A percentile compares a stretch with the other conserved stretches of the same genome.
Evolutionary conservation across 75 land plant species (phyloP).

Genomic region (Pinus tabuliformis): DNA sequence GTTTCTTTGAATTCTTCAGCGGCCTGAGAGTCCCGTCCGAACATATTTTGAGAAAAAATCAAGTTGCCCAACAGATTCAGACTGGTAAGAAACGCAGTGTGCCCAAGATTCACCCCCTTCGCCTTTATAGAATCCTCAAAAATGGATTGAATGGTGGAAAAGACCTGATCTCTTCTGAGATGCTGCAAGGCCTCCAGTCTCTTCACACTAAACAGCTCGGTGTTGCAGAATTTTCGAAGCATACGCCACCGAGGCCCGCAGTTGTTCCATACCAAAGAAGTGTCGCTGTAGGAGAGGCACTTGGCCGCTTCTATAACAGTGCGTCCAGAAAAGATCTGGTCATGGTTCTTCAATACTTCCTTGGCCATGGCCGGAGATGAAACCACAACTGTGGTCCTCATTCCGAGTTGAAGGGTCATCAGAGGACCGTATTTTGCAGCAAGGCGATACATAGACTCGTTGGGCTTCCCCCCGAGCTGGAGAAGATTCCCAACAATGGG

Average conservation of each 20-base stretch:
- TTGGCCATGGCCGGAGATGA: constrained; percentile 4
- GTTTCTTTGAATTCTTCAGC: constrained; percentile 45
- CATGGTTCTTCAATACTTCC: constrained; percentile 22
- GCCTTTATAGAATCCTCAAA: constrained; percentile 8
- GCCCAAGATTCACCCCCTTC: constrained; percentile 15
- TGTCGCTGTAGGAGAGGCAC: constrained; percentile 14
- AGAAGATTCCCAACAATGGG: too few relatives aligned
- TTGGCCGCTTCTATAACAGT: constrained; percentile 21
- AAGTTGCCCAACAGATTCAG: constrained; percentile 19
- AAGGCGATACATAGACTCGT: too few relatives aligned
- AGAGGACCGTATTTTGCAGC: too few relatives aligned
- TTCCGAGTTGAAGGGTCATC: too few relatives aligned
- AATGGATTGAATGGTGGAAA: constrained; percentile 14
- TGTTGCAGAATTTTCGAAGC: constrained; percentile 29
- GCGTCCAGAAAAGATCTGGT: constrained; percentile 18
- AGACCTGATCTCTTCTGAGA: constrained; percentile 24
- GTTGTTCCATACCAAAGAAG: constrained; percentile 13
- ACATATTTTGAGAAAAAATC: constrained; percentile 17
- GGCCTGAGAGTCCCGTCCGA: constrained; percentile 10
- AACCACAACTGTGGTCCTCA: too few relatives aligned
- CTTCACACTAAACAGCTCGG: constrained; percentile 31
- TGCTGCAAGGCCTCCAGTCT: constrained; percentile 22
- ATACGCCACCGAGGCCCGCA: constrained; percentile 33
- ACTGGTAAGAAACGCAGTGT: constrained; percentile 9
- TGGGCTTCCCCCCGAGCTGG: too few relatives aligned